Evolutionary conservation across 169 alveolate species (phyloP), one percentile per base, ranked within the genome.

Genomic region (Cryptosporidium muris): DNA sequence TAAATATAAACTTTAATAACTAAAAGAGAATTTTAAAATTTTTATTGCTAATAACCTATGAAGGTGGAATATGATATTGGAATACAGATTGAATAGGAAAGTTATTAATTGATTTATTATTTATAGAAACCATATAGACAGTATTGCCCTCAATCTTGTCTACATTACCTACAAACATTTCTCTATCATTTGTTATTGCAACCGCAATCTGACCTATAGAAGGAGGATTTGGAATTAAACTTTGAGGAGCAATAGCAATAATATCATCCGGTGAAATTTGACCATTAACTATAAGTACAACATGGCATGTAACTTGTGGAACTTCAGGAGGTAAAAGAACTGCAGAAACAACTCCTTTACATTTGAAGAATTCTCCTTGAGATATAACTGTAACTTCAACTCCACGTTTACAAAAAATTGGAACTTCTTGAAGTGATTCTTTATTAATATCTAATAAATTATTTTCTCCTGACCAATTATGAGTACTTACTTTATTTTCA

Each of bases 221-320:
- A 3, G 85, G 85, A 34, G 54, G 54, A 43, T 74, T 74, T 2
- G 85, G 85, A 43, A 68, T 40, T 45, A 74, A 40, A 14, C 85
- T 74, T 43, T 58, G 85, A 34, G 85, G 85, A 42, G 85, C 66
- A 58, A 74, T 74, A 25, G 85, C 85, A 60, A 74, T 74, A 54
- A 74, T 74, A 25, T 74, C 85, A 58, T 74, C 85, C 45, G 85
- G 85, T 8, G 63, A 48, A n/a, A 74, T 60, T 74, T 60, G 38
- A 8, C 85, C 85, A 49, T 74, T 53, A 47, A 74, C 48, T 16
- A 74, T 74, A 14, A 74, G 40, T 11, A 74, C 60, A 58, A 74
- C 60, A 47, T 74, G 60, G 14, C 85, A 74, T 25, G 85, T 74
- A 36, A 74, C 25, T 60, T 62, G 60, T 12, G 85, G 85, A 34